Evolutionary conservation across 2,329 filamentous ascomycete species (phyloP).

Genomic region (Aspergillus novoparasiticus): DNA sequence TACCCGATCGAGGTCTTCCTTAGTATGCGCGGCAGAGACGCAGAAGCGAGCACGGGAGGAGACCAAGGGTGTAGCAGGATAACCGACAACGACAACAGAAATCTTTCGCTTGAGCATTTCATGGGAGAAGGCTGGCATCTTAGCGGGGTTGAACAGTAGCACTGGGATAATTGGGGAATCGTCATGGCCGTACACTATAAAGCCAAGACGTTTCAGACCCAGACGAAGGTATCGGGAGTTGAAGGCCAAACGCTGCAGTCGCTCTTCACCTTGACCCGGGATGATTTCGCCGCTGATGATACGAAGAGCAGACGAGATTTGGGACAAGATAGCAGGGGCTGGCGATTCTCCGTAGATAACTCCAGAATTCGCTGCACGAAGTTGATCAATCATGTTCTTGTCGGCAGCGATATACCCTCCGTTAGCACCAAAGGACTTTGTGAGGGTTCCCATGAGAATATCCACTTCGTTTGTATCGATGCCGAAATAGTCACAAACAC

Average conservation of each 20-base stretch:
- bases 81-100: slow-evolving; percentile 94
- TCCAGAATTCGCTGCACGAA: slow-evolving; percentile 81
- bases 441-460: slow-evolving; percentile 96
- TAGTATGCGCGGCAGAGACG: slow-evolving; percentile 93
- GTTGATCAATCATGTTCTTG: slow-evolving; percentile 88
- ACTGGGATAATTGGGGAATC: slow-evolving; percentile 96
- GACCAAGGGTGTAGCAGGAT: slow-evolving; percentile 93
- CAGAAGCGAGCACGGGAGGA: slow-evolving; percentile 95
- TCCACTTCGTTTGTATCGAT: slow-evolving; percentile 87
- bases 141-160: slow-evolving; percentile 95
- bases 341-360: slow-evolving; percentile 87
- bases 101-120: slow-evolving; percentile 99
- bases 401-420: slow-evolving; percentile 92
- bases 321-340: slow-evolving; percentile 81
- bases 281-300: slow-evolving; percentile 86
- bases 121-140: slow-evolving; percentile 97
- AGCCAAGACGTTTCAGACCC: slow-evolving; percentile 92
- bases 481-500: slow-evolving; percentile 96
- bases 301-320: slow-evolving; percentile 83
- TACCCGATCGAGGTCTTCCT: slow-evolving; percentile 92
- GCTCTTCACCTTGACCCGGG: slow-evolving; percentile 92
- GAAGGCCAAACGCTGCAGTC: slow-evolving; percentile 92
- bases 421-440: slow-evolving; percentile 97
- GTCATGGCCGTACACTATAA: slow-evolving; percentile 96
- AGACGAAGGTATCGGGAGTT: slow-evolving; percentile 98